Conservation (phyloP, 176 grass and related monocot species). For the Zea mays region DNA sequence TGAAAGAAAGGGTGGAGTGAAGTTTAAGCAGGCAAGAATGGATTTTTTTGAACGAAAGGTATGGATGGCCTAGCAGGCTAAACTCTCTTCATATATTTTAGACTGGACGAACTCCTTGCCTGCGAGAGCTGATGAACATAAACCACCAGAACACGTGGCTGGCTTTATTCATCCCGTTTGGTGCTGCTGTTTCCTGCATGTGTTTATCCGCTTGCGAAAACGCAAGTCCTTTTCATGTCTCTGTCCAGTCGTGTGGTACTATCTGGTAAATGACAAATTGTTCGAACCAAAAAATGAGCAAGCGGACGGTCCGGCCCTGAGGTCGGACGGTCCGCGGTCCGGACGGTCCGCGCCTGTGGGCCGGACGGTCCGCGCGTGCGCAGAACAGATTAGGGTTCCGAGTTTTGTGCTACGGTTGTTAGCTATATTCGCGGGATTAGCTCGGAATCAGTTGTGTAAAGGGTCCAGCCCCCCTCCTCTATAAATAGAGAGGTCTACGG, state of each 20-base stretch:
- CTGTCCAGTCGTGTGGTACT: conserved; percentile 12
- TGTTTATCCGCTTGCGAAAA: conserved; percentile 39
- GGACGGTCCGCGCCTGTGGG: too few relatives aligned
- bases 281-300: too few relatives aligned
- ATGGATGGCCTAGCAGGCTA: conserved; percentile 24
- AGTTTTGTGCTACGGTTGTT: too few relatives aligned
- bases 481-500: too few relatives aligned
- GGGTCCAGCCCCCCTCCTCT: too few relatives aligned
- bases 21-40: conserved; percentile 18
- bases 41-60: not conserved
- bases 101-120: conserved; percentile 24
- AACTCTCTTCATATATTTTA: conserved; percentile 35
- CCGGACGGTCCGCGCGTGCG: too few relatives aligned
- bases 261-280: conserved; percentile 50
- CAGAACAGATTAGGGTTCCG: too few relatives aligned
- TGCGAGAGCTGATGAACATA: conserved; percentile 24
- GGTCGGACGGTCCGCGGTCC: too few relatives aligned
- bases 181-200: not conserved
- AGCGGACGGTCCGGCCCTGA: too few relatives aligned
- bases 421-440: too few relatives aligned
- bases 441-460: too few relatives aligned
- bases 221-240: conserved; percentile 1
- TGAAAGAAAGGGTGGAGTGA: conserved; percentile 22
- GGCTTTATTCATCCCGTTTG: conserved; percentile 41
- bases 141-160: conserved; percentile 85